Base-by-base conservation (phyloP, 2,329 filamentous ascomycete species). In the Rutstroemia sydowiana region DNA sequence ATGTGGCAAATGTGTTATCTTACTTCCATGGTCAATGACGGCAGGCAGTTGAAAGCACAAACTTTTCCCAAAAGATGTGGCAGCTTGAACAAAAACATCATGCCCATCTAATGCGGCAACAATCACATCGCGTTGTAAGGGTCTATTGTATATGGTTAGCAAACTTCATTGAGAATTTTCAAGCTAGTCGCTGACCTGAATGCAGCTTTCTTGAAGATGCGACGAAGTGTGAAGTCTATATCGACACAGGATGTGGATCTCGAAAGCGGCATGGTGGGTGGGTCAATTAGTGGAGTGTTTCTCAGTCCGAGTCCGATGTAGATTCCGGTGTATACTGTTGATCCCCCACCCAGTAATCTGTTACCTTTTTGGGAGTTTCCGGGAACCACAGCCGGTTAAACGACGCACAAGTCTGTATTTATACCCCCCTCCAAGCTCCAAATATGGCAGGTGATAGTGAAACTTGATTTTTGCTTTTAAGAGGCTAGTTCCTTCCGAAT, bases 61-160 rank as follows among this genome's bases (percentile, higher is more conserved):
- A 1, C 92, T 97, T 66, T 98, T 98, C 39, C 93, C 93, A 55
- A 93, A 93, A 48, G 93, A 93, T 0, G 93, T 98, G 2, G 95
- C 93, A 93, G 98, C 98, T 36, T 98, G 75, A 14, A 98, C 87
- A 66, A 98, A 98, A 0, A 87, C 85, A 69, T 98, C 92, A 57
- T 92, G 84, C 3, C 92, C 93, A 28, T 74, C 76, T 42, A 98
- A 73, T 0, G 93, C 97, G 1, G 91, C 86, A 68, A 78, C 75
- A 51, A 97, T 92, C 52, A 96, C 90, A 63, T 97, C 90, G 54
- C 88, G 82, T 66, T 96, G 92, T 34, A 87, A 74, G 10, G 90
- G 89, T 61, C 89, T 90, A 55, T 23, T 16, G 55, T n/a, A 39
- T n/a, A 9, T 23, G 11, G 21, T 61, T 13, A 63, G 53, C 51